phyloP scores from a whole-genome alignment of 331 rosid species.

The Rhamnella rubrinervis region DNA sequence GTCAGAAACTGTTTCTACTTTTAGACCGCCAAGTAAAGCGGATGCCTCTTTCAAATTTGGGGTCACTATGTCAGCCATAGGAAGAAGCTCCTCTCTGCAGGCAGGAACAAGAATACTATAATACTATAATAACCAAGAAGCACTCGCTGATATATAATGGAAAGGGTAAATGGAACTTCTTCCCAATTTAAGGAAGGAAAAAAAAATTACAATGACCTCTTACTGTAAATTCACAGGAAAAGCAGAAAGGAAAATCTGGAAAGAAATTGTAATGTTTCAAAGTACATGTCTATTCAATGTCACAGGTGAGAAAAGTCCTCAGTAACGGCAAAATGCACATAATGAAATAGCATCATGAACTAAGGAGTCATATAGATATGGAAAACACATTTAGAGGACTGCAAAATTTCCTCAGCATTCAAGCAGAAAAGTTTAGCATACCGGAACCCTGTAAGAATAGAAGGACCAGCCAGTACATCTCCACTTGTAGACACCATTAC shows the following conservation, averaged over 20 bases:
- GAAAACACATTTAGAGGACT: neutral
- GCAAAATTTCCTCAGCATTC: conserved; percentile 13
- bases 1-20: conserved; percentile 72
- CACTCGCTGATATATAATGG: neutral
- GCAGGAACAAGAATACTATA: conserved; percentile 26
- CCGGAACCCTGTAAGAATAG: conserved; percentile 68
- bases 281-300: neutral
- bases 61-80: conserved; percentile 80
- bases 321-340: neutral
- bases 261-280: neutral
- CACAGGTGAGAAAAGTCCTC: neutral
- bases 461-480: conserved; percentile 68
- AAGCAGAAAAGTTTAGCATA: conserved; percentile 23
- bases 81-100: conserved; percentile 82
- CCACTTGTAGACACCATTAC: conserved; percentile 96
- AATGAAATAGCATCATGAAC: neutral
- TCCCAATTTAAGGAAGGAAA: neutral
- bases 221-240: neutral
- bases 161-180: neutral
- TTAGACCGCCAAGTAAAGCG: conserved; percentile 65
- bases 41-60: conserved; percentile 96
- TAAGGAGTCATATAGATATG: neutral
- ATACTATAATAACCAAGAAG: conserved; percentile 5
- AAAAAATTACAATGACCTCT: neutral
- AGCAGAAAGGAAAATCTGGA: neutral